These are phyloP conservation scores for Tuber borchii DNA, from an alignment of 495 filamentous ascomycete species.

Conservation along the genomic window DNA sequence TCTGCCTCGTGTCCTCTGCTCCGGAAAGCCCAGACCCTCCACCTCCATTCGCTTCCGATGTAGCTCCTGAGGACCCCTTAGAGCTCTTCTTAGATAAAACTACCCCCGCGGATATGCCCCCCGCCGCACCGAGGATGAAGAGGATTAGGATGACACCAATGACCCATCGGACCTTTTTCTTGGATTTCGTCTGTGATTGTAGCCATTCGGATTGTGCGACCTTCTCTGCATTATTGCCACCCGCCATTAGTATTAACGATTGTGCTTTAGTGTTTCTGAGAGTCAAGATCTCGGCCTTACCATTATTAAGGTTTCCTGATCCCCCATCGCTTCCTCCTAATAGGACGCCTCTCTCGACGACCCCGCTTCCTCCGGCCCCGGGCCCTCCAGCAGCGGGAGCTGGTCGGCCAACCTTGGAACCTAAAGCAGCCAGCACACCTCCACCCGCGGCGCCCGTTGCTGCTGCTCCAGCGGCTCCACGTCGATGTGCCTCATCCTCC, in stretches of 20 bases:
- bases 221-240: conserved; percentile 26
- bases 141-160: conserved; percentile 56
- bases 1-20: conserved; percentile 48
- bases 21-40: conserved; percentile 34
- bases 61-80: conserved; percentile 5
- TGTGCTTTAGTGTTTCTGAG: not conserved
- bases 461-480: conserved; percentile 7
- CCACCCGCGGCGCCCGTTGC: conserved; percentile 4
- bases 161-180: conserved; percentile 66
- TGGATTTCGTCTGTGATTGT: conserved; percentile 52
- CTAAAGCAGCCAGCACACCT: conserved; percentile 10
- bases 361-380: not conserved
- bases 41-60: conserved; percentile 19
- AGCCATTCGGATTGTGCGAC: conserved; percentile 50
- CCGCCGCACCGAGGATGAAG: conserved; percentile 62
- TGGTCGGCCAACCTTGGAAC: not conserved
- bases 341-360: conserved; percentile 12
- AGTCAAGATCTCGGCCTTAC: conserved; percentile 9
- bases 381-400: conserved; percentile 1
- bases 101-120: conserved; percentile 71
- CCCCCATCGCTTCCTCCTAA: conserved; percentile 17
- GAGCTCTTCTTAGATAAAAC: conserved; percentile 49
- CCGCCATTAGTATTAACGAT: not conserved
- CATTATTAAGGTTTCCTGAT: conserved; percentile 12
- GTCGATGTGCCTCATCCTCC: conserved; percentile 23